Percentiles rank a stretch among this genome's conserved stretches.
These are phyloP conservation scores for Exophiala alcalophila DNA, from an alignment of 2,329 filamentous ascomycete species.

Conservation along the genomic window DNA sequence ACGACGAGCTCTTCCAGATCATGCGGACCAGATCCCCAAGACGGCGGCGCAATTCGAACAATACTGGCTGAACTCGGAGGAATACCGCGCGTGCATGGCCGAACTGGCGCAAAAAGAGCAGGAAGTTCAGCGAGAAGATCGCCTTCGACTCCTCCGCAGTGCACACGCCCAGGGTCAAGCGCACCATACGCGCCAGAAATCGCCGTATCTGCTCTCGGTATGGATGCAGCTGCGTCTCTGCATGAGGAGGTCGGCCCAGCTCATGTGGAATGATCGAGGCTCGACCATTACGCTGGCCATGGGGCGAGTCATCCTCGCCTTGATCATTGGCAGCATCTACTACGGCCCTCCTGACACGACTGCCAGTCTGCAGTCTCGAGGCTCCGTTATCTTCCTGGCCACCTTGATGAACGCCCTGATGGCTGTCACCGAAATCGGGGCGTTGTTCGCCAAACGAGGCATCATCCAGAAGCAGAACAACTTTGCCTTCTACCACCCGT, in stretches of 20 bases:
- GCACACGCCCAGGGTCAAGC: slow-evolving; percentile 55
- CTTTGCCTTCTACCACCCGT: slow-evolving; percentile 58
- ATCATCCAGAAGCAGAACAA: slow-evolving; percentile 58
- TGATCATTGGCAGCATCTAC: slow-evolving; percentile 65
- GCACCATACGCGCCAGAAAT: slow-evolving; percentile 51
- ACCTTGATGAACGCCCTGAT: slow-evolving; percentile 61
- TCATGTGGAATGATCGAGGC: slow-evolving; percentile 62
- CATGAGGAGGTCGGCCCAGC: slow-evolving; percentile 60
- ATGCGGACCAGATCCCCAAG: slow-evolving; percentile 44
- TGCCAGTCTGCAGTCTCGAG: slow-evolving; percentile 60
- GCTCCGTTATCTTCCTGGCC: slow-evolving; percentile 62
- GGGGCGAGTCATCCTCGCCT: slow-evolving; percentile 58
- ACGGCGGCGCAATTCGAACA: slow-evolving; percentile 51
- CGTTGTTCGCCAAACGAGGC: slow-evolving; percentile 59
- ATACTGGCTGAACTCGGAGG: slow-evolving; percentile 32
- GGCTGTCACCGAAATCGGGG: slow-evolving; percentile 64
- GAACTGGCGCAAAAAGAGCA: slow-evolving; percentile 54
- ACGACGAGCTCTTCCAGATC: slow-evolving; percentile 43
- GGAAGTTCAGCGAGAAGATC: slow-evolving; percentile 44
- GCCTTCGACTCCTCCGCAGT: slow-evolving; percentile 55
- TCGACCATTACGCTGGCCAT: slow-evolving; percentile 52
- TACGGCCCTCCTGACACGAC: slow-evolving; percentile 60
- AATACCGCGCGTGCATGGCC: slow-evolving; percentile 34
- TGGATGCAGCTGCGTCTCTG: slow-evolving; percentile 54
- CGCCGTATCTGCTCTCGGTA: slow-evolving; percentile 56